Evolutionary conservation across 768 basidiomycete species (phyloP).

Genomic region (Mrakia gelida): DNA sequence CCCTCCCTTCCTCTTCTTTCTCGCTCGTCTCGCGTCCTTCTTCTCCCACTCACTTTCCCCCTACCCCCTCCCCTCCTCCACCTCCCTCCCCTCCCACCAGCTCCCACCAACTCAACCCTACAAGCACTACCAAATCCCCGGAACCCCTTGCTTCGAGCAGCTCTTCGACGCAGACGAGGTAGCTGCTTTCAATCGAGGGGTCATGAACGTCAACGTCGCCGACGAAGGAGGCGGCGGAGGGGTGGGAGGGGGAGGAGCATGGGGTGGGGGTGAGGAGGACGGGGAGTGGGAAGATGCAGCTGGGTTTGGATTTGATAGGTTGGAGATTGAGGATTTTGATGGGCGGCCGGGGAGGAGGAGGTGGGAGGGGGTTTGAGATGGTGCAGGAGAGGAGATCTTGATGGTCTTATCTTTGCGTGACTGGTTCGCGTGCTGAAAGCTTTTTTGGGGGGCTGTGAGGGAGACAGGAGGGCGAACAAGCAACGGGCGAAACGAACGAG

Average conservation of each 20-base stretch:
- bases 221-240: background rate
- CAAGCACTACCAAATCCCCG: slow-evolving; percentile 21
- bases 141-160: slow-evolving; percentile 6
- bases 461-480: too few species aligned
- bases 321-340: background rate
- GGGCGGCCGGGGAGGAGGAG: background rate
- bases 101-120: slow-evolving; percentile 22
- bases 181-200: slow-evolving; percentile 19
- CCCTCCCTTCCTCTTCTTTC: background rate
- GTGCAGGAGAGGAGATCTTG: too few species aligned
- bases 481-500: too few species aligned
- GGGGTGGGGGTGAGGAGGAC: background rate
- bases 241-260: background rate
- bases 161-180: slow-evolving; percentile 27
- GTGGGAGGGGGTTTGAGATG: background rate
- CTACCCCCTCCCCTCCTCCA: too few species aligned
- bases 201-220: background rate
- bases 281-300: slow-evolving; percentile 1
- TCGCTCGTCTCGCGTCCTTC: background rate
- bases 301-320: background rate
- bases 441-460: too few species aligned
- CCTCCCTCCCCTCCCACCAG: background rate
- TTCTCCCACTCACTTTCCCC: background rate
- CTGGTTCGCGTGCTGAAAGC: too few species aligned
- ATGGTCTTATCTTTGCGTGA: too few species aligned